phyloP scores from a whole-genome alignment of 169 alveolate genomes.

The Cryptosporidium ryanae region DNA sequence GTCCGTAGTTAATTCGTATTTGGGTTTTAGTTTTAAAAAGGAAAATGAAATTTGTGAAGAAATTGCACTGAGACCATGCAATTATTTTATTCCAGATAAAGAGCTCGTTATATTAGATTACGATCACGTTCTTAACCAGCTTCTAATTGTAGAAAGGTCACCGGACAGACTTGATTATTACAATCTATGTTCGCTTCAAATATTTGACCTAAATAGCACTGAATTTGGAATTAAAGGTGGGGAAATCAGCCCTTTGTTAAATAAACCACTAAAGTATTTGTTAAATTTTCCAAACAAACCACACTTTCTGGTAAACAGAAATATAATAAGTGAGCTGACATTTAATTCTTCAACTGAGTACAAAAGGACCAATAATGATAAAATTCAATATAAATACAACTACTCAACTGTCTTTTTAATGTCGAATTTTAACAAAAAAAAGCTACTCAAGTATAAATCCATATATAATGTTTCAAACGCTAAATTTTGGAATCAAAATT shows the following conservation, averaged over 20 bases:
- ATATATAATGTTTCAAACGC: conserved; percentile 43
- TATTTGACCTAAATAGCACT: not conserved
- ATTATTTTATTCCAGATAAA: conserved; percentile 44
- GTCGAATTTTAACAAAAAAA: conserved; percentile 1
- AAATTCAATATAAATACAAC: conserved; percentile 1
- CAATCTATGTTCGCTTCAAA: conserved; percentile 46
- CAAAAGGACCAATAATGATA: not conserved
- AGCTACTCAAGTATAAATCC: conserved; percentile 2
- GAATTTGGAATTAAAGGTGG: not conserved
- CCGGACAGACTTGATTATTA: conserved; percentile 66
- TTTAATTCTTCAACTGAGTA: conserved; percentile 53
- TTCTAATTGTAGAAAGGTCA: conserved; percentile 53
- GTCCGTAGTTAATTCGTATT: conserved; percentile 44
- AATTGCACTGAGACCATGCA: not conserved
- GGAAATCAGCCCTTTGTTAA: not conserved
- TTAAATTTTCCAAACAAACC: conserved; percentile 46
- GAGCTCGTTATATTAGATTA: conserved; percentile 56
- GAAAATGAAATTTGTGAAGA: not conserved
- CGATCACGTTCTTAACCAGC: conserved; percentile 8
- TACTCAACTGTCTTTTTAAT: conserved; percentile 49
- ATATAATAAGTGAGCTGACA: conserved; percentile 11
- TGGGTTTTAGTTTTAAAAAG: conserved; percentile 16
- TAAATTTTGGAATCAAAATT: conserved; percentile 60
- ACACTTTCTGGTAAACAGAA: conserved; percentile 15
- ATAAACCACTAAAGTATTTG: conserved; percentile 45